These are phyloP conservation scores for Hirsutella rhossiliensis DNA, from an alignment of 2,329 filamentous ascomycete species.

Conservation along the genomic window DNA sequence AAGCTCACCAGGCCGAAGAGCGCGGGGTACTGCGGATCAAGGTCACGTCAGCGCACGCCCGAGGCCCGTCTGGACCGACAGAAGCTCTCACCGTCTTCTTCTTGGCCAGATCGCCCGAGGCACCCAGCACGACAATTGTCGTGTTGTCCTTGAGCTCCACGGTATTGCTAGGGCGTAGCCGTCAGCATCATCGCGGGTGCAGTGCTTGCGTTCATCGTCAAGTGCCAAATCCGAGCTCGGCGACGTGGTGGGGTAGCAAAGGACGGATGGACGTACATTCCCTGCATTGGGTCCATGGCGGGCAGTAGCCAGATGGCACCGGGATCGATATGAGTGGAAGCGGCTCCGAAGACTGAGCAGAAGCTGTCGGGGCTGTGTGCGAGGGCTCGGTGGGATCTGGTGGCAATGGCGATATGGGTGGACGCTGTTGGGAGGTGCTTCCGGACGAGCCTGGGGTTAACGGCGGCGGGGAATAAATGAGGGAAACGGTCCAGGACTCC, in stretches of 20 bases:
- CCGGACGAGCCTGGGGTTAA: no score
- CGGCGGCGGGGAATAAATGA: no score
- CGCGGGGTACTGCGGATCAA: conserved; percentile 64
- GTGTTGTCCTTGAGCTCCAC: conserved; percentile 99
- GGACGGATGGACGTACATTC: conserved; percentile 4
- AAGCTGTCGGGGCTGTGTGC: not conserved
- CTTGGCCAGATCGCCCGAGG: conserved; percentile 95
- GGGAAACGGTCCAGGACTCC: no score
- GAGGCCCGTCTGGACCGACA: conserved; percentile 3
- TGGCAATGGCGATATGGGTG: no score
- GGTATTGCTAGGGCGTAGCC: conserved; percentile 38
- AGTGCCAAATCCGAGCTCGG: conserved; percentile 4
- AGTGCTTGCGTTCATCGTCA: no score
- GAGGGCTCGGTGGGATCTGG: no score
- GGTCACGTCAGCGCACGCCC: conserved; percentile 8
- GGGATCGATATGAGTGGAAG: not conserved
- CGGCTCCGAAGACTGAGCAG: not conserved
- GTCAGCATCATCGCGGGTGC: not conserved
- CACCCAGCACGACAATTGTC: conserved; percentile 88
- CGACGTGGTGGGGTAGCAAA: conserved; percentile 6
- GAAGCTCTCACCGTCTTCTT: conserved; percentile 80
- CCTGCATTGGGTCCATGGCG: conserved; percentile 7
- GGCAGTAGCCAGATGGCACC: conserved; percentile 5
- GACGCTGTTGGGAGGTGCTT: no score
- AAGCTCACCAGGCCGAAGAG: conserved; percentile 87